Evolutionary conservation across 164 flowering plant genomes (phyloP).

Genomic region (Stephania japonica): DNA sequence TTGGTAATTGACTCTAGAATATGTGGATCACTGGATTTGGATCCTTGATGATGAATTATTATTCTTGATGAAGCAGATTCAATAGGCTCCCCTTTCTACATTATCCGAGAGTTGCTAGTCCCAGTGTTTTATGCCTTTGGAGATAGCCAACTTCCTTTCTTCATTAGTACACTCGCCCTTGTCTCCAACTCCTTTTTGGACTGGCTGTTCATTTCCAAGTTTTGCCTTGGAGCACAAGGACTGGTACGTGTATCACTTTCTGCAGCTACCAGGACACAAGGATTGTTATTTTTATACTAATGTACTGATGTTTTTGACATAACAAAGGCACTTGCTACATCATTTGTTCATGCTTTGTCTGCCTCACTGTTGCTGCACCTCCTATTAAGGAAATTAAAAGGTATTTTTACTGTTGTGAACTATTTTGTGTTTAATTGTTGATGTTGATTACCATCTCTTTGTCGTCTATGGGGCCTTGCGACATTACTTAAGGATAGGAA

Average conservation of each 20-base stretch:
- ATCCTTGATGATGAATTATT: neutral
- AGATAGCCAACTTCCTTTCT: constrained; percentile 24
- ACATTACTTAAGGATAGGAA: no score
- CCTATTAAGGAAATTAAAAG: constrained; percentile 24
- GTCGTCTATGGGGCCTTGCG: no score
- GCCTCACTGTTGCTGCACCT: constrained; percentile 18
- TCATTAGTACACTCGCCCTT: constrained; percentile 22
- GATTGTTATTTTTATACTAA: neutral
- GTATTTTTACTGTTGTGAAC: constrained; percentile 6
- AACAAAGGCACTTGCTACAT: constrained; percentile 29
- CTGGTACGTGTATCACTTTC: constrained; percentile 18
- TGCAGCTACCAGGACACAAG: no score
- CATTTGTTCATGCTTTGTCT: constrained; percentile 25
- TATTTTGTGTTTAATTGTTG: neutral
- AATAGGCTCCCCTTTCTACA: constrained; percentile 27
- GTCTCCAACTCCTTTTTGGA: constrained; percentile 26
- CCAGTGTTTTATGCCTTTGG: constrained; percentile 30
- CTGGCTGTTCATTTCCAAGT: constrained; percentile 25
- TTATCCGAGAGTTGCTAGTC: constrained; percentile 26
- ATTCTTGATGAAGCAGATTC: constrained; percentile 20
- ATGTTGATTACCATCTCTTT: no score
- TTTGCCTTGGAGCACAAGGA: constrained; percentile 29
- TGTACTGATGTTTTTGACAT: neutral
- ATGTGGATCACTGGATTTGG: no score
- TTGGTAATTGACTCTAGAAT: no score